phyloP scores from a whole-genome alignment of 352 stramenopile genomes.

The Pythium insidiosum region DNA sequence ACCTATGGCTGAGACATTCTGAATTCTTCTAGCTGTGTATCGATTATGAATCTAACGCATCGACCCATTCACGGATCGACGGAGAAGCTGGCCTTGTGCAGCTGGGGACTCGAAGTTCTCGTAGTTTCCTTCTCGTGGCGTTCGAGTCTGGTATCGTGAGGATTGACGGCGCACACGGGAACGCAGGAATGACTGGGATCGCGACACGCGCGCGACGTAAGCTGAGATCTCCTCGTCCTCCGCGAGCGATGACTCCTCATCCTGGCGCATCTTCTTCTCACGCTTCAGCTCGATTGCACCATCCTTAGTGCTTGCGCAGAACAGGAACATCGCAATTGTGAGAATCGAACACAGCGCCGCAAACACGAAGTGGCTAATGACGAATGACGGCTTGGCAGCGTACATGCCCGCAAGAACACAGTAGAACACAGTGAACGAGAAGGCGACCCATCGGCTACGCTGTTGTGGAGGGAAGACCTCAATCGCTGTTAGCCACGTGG shows the following conservation, averaged over 20 bases:
- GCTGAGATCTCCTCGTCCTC: slow-evolving; percentile 33
- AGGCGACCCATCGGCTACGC: slow-evolving; percentile 46
- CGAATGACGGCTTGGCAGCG: slow-evolving; percentile 59
- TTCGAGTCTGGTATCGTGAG: slow-evolving; percentile 38
- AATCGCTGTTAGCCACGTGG: slow-evolving; percentile 76
- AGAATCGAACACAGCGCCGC: slow-evolving; percentile 54
- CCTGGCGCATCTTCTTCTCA: slow-evolving; percentile 72
- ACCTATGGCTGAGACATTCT: no score
- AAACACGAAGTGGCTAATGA: slow-evolving; percentile 68
- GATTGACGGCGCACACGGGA: slow-evolving; percentile 56
- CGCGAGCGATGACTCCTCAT: slow-evolving; percentile 27
- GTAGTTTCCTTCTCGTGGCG: slow-evolving; percentile 55
- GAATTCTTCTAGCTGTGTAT: no score
- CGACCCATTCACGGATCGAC: slow-evolving; percentile 15
- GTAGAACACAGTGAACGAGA: slow-evolving; percentile 79
- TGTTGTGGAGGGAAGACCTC: slow-evolving; percentile 83
- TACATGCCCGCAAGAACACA: slow-evolving; percentile 56
- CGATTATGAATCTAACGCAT: neutral
- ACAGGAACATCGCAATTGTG: slow-evolving; percentile 68
- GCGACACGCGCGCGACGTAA: slow-evolving; percentile 45
- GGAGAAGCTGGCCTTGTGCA: slow-evolving; percentile 11
- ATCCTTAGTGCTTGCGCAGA: slow-evolving; percentile 74
- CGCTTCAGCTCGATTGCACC: slow-evolving; percentile 82
- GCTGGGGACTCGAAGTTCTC: slow-evolving; percentile 76
- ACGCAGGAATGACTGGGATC: slow-evolving; percentile 76